A percentile compares a stretch with the other conserved stretches of the same genome.
These are phyloP conservation scores for Thielaviopsis populi DNA, from an alignment of 2,329 filamentous ascomycete genomes.

Conservation along the genomic window DNA sequence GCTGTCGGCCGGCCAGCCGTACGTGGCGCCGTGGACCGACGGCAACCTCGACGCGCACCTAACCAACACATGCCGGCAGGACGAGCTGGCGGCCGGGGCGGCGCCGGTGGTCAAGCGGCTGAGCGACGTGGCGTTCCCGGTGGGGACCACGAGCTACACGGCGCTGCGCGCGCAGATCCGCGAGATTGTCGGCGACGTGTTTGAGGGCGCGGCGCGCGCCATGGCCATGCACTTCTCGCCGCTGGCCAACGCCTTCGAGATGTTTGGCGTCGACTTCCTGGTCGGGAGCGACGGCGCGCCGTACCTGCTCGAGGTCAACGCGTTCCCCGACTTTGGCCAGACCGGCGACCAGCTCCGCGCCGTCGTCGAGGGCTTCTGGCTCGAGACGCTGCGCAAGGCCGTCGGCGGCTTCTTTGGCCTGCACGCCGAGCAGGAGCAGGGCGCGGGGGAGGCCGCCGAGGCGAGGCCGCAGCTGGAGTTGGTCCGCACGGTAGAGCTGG, in stretches of 20 bases:
- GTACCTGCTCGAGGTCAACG: constrained; percentile 84
- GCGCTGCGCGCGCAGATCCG: constrained; percentile 62
- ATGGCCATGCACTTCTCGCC: constrained; percentile 90
- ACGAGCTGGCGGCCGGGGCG: constrained; percentile 31
- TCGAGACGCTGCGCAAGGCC: constrained; percentile 51
- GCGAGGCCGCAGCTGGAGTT: constrained; percentile 31
- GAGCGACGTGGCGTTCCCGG: constrained; percentile 45
- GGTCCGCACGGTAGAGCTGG: constrained; percentile 38
- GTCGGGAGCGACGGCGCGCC: constrained; percentile 49
- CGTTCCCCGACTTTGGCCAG: constrained; percentile 91
- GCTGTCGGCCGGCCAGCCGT: constrained; percentile 67
- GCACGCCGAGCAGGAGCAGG: constrained; percentile 20
- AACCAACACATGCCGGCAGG: constrained; percentile 90
- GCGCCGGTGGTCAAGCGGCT: constrained; percentile 55
- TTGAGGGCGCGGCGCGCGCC: constrained; percentile 68
- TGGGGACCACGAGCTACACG: constrained; percentile 44
- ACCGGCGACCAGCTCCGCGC: constrained; percentile 59
- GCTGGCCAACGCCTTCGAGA: constrained; percentile 74
- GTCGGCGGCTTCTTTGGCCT: constrained; percentile 52
- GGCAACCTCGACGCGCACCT: constrained; percentile 57
- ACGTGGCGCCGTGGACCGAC: constrained; percentile 45
- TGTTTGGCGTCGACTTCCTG: constrained; percentile 84
- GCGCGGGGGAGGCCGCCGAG: too few relatives aligned
- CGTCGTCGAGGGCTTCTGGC: constrained; percentile 63
- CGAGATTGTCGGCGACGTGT: constrained; percentile 56